Conservation (phyloP, 371 early-diverging fungal genomes). For the Mortierella sp. region DNA sequence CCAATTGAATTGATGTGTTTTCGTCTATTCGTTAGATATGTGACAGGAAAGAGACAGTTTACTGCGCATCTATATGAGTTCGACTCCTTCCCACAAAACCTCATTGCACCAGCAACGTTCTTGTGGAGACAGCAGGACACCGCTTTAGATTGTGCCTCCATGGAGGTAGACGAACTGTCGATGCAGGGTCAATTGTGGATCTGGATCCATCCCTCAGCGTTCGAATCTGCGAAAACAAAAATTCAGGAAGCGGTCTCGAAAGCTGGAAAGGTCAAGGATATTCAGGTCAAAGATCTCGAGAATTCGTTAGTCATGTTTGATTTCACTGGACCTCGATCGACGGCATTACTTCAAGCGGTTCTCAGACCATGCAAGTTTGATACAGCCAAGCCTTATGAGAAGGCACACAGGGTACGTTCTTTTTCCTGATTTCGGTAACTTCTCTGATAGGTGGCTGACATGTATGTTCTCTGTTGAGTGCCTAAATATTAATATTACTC, state of each 20-base stretch:
- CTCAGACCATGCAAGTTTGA: slow-evolving; percentile 19
- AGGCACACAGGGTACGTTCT: slow-evolving; percentile 51
- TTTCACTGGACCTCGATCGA: slow-evolving; percentile 83
- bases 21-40: slow-evolving; percentile 60
- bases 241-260: slow-evolving; percentile 40
- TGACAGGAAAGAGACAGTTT: slow-evolving; percentile 73
- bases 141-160: neutral
- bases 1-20: slow-evolving; percentile 4
- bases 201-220: slow-evolving; percentile 77
- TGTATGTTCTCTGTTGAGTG: neutral
- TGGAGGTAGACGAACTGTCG: slow-evolving; percentile 38
- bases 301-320: slow-evolving; percentile 74
- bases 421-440: neutral
- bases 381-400: slow-evolving; percentile 21
- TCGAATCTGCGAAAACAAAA: slow-evolving; percentile 53
- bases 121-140: slow-evolving; percentile 71
- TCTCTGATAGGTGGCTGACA: neutral
- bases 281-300: slow-evolving; percentile 53
- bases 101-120: slow-evolving; percentile 74
- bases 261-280: slow-evolving; percentile 9
- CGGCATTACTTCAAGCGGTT: slow-evolving; percentile 73
- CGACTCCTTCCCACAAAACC: slow-evolving; percentile 66
- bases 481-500: neutral
- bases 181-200: slow-evolving; percentile 65
- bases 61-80: slow-evolving; percentile 64